A percentile compares a stretch with the other conserved stretches of the same genome.
These are phyloP conservation scores for Talaromyces nanjingensis DNA, from an alignment of 495 filamentous ascomycete species.

Conservation along the genomic window DNA sequence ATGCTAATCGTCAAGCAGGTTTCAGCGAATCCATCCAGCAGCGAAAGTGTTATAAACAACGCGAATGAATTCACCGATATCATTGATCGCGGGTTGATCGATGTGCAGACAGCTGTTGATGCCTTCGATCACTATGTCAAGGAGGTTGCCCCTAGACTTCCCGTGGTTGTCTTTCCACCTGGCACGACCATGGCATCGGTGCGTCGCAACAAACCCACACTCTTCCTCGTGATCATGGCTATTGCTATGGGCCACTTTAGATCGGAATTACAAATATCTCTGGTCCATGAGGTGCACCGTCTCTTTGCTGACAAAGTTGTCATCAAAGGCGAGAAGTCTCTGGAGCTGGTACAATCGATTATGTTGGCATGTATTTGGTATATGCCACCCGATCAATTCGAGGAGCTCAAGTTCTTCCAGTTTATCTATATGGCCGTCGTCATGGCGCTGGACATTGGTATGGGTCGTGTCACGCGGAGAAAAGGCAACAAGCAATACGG, in stretches of 20 bases:
- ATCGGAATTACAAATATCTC: constrained; percentile 41
- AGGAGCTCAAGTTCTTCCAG: constrained; percentile 79
- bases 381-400: constrained; percentile 63
- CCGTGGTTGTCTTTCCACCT: constrained; percentile 59
- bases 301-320: constrained; percentile 62
- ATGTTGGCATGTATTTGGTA: constrained; percentile 67
- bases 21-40: not conserved
- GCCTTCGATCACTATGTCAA: constrained; percentile 60
- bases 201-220: constrained; percentile 55
- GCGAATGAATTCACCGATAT: constrained; percentile 50
- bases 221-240: constrained; percentile 67
- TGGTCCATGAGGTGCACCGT: constrained; percentile 60
- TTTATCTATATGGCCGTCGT: constrained; percentile 70
- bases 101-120: constrained; percentile 49
- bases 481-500: constrained; percentile 22
- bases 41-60: constrained; percentile 8
- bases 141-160: constrained; percentile 57
- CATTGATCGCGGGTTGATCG: constrained; percentile 63
- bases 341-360: constrained; percentile 74
- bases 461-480: constrained; percentile 44
- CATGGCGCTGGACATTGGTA: constrained; percentile 82
- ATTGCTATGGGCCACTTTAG: constrained; percentile 44
- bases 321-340: constrained; percentile 59
- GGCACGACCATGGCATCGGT: constrained; percentile 55
- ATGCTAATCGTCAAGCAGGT: not conserved